A percentile compares a stretch with the other conserved stretches of the same genome.
Conservation (phyloP, 164 flowering plant species). For the Aristolochia contorta region DNA sequence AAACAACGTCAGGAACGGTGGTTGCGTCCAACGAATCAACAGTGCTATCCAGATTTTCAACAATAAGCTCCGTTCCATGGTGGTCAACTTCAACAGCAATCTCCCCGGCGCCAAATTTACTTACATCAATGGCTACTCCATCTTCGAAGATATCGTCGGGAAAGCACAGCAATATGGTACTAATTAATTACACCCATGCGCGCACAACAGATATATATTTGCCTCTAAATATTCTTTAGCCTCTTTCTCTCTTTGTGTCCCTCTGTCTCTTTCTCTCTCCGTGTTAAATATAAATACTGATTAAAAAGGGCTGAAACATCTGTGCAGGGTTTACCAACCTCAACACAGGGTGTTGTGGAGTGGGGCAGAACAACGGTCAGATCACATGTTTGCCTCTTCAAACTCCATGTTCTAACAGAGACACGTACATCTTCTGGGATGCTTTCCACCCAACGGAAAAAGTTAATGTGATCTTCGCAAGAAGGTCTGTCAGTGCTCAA, state of each 20-base stretch:
- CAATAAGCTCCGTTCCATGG: slow-evolving; percentile 30
- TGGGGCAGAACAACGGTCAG: slow-evolving; percentile 87
- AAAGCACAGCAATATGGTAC: no score
- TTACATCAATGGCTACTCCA: slow-evolving; percentile 47
- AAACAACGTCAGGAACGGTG: slow-evolving; percentile 36
- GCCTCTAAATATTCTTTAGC: no score
- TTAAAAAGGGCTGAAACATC: no score
- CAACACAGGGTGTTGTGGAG: slow-evolving; percentile 79
- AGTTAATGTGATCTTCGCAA: slow-evolving; percentile 45
- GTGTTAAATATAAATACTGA: no score
- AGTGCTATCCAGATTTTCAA: slow-evolving; percentile 45
- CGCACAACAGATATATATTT: no score
- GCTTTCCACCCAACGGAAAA: slow-evolving; percentile 78
- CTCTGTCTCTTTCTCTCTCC: no score
- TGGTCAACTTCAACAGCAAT: slow-evolving; percentile 27
- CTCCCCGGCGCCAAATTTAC: slow-evolving; percentile 33
- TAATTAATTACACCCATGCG: no score
- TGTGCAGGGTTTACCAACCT: slow-evolving; percentile 53
- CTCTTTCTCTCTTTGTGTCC: no score
- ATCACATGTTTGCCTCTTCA: slow-evolving; percentile 76
- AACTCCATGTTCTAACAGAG: slow-evolving; percentile 59
- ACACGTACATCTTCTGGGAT: slow-evolving; percentile 72
- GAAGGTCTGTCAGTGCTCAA: slow-evolving; percentile 55
- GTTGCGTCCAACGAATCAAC: slow-evolving; percentile 50
- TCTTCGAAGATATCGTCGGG: slow-evolving; percentile 44